phyloP scores from a whole-genome alignment of 2,329 filamentous ascomycete genomes.

The Orbilia oligospora region DNA sequence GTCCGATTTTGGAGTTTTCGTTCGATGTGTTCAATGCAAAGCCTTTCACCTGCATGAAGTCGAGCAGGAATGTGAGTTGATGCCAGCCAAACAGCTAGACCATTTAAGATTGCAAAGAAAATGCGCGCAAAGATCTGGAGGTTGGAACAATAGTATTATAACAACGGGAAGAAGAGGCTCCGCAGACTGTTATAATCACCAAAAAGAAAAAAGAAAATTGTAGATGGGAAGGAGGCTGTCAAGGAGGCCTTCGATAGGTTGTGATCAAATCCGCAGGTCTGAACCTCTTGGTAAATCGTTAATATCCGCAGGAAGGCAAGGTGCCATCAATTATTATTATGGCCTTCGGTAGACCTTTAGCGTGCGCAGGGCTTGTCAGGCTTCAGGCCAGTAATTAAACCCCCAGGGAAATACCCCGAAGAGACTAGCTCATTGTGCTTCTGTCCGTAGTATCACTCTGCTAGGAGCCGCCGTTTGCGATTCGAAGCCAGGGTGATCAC shows the following conservation, averaged over 20 bases:
- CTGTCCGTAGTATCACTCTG: conserved; percentile 21
- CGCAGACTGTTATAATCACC: conserved; percentile 8
- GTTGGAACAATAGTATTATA: conserved; percentile 57
- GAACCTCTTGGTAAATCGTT: conserved; percentile 49
- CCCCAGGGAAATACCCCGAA: conserved; percentile 51
- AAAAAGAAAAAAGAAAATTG: conserved; percentile 29
- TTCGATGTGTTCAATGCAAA: conserved; percentile 23
- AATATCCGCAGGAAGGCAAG: conserved; percentile 52
- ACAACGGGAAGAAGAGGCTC: conserved; percentile 29
- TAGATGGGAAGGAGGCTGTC: conserved; percentile 29
- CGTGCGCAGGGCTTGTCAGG: conserved; percentile 33
- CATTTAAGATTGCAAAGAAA: conserved; percentile 18
- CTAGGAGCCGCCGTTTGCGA: conserved; percentile 52
- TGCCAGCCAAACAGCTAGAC: conserved; percentile 14
- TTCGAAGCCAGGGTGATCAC: conserved; percentile 40
- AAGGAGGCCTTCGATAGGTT: conserved; percentile 35
- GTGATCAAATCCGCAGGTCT: conserved; percentile 51
- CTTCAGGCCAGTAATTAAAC: conserved; percentile 47
- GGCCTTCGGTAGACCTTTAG: conserved; percentile 36
- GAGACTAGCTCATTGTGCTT: conserved; percentile 38
- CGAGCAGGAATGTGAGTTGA: conserved; percentile 21
- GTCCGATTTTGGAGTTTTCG: conserved; percentile 1
- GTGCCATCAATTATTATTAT: conserved; percentile 23
- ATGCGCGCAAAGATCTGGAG: conserved; percentile 24
- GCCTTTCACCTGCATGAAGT: conserved; percentile 21